A percentile compares a stretch with the other conserved stretches of the same genome.
phyloP scores from a whole-genome alignment of 345 rosid genomes.

The Rubroshorea leprosula region DNA sequence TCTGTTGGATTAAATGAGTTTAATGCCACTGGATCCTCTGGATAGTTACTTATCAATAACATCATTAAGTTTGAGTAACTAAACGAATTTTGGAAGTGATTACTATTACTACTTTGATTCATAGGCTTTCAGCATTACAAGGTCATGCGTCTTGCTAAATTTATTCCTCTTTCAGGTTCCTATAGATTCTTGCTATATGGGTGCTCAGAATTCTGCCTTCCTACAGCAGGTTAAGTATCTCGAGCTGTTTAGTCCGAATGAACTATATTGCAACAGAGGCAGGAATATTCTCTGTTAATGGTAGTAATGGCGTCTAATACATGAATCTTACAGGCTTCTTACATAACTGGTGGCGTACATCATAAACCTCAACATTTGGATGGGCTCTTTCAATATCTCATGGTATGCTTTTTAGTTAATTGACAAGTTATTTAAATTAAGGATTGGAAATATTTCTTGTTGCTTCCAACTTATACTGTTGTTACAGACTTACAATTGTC shows the following conservation, averaged over 20 bases:
- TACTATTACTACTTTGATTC: not conserved
- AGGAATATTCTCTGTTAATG: constrained; percentile 1
- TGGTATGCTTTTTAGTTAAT: constrained; percentile 35
- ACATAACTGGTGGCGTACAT: constrained; percentile 87
- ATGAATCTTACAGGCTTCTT: constrained; percentile 62
- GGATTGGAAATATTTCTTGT: constrained; percentile 1
- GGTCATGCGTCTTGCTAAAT: constrained; percentile 4
- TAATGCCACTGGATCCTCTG: not conserved
- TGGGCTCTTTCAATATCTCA: constrained; percentile 77
- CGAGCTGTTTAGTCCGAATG: not conserved
- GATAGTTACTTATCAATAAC: not conserved
- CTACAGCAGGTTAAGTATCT: constrained; percentile 69
- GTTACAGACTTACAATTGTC: not conserved
- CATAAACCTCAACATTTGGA: constrained; percentile 84
- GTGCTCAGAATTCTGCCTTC: constrained; percentile 81
- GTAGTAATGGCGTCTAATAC: constrained; percentile 17
- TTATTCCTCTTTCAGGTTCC: constrained; percentile 57
- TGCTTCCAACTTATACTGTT: no score
- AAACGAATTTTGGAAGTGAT: no score
- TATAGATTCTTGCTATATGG: constrained; percentile 83
- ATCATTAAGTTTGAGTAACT: not conserved
- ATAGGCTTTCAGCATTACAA: not conserved
- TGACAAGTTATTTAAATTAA: not conserved
- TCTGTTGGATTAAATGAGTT: not conserved
- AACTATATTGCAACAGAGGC: not conserved